These are phyloP conservation scores for Trichoderma semiorbis DNA, from an alignment of 2,329 filamentous ascomycete genomes.

Conservation along the genomic window DNA sequence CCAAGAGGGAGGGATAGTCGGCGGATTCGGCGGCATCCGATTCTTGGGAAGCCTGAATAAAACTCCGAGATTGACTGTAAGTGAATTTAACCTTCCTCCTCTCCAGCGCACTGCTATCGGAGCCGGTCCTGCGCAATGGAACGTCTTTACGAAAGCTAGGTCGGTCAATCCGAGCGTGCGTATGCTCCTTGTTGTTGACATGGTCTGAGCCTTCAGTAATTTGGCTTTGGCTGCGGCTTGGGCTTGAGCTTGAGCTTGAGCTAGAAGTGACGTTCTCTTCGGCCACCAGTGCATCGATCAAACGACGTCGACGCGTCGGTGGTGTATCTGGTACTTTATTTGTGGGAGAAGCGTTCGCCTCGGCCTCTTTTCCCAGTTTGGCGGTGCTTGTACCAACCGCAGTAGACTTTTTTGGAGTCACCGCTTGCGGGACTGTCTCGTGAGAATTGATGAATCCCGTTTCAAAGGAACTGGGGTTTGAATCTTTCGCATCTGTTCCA, in stretches of 20 bases:
- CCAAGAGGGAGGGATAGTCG: background rate
- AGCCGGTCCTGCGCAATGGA: slow-evolving; percentile 25
- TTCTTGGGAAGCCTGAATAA: slow-evolving; percentile 28
- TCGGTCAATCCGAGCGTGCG: slow-evolving; percentile 11
- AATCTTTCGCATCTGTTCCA: background rate
- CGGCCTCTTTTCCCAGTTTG: background rate
- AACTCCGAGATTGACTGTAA: slow-evolving; percentile 34
- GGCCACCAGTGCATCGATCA: slow-evolving; percentile 18
- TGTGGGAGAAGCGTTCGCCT: background rate
- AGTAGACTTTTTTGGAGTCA: background rate
- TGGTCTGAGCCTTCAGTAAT: background rate
- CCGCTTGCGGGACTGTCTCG: background rate
- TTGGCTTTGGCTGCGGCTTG: background rate
- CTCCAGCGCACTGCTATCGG: slow-evolving; percentile 27
- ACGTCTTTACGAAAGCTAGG: slow-evolving; percentile 19
- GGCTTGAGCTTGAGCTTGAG: background rate
- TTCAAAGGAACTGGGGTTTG: background rate
- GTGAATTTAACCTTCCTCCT: slow-evolving; percentile 35
- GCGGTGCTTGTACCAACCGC: background rate
- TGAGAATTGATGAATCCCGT: background rate
- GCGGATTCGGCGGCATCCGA: slow-evolving; percentile 24
- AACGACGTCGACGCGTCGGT: slow-evolving; percentile 8
- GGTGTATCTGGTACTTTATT: background rate
- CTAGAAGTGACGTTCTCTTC: background rate
- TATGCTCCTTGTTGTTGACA: background rate